These are phyloP conservation scores for Licmophora abbreviata DNA, from an alignment of 108 stramenopile species.

Conservation along the genomic window DNA sequence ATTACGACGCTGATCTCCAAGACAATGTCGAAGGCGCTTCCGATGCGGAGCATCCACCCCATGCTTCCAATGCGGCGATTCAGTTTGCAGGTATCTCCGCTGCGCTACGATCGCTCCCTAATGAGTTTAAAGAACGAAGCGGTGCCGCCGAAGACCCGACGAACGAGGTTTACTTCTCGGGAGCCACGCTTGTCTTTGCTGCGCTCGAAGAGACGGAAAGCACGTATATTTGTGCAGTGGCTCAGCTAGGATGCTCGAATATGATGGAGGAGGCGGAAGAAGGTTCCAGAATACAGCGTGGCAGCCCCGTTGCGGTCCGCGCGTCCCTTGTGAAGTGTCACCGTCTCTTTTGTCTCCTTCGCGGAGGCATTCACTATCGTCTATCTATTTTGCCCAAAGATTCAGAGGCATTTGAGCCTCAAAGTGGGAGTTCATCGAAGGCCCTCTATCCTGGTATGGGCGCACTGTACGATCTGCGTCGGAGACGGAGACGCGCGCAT, in stretches of 20 bases:
- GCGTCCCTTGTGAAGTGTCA: conserved; percentile 37
- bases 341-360: conserved; percentile 47
- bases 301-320: conserved; percentile 42
- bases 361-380: conserved; percentile 48
- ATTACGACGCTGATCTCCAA: conserved; percentile 23
- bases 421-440: not conserved
- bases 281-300: conserved; percentile 7
- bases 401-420: not conserved
- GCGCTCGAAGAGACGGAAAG: conserved; percentile 36
- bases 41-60: too few relatives aligned
- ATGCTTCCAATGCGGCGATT: conserved; percentile 47
- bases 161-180: conserved; percentile 36
- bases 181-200: conserved; percentile 58
- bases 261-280: conserved; percentile 1
- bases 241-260: conserved; percentile 10
- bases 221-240: conserved; percentile 14
- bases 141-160: conserved; percentile 11
- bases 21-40: conserved; percentile 6
- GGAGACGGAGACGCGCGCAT: conserved; percentile 22
- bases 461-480: conserved; percentile 34
- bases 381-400: conserved; percentile 11
- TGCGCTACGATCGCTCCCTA: conserved; percentile 48
- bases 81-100: conserved; percentile 52
- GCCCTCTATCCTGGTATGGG: conserved; percentile 36
- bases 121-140: conserved; percentile 7